A percentile compares a stretch with the other conserved stretches of the same genome.
Conservation (phyloP, 768 basidiomycete species). For the Rhizopogon vesiculosus region DNA sequence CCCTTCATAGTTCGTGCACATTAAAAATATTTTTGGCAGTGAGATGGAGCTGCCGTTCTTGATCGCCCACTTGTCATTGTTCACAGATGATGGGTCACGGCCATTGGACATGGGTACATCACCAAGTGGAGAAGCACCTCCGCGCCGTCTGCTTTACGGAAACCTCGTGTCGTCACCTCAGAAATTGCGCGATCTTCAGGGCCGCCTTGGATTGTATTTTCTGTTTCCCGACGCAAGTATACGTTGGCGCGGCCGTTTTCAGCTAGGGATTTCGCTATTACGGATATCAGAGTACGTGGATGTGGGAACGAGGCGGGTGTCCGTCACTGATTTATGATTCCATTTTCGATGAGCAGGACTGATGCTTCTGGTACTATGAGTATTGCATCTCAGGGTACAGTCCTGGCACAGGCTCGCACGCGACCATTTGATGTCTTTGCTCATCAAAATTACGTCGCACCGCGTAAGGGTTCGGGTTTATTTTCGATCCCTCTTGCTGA, state of each 20-base stretch:
- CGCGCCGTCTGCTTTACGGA: slow-evolving; percentile 72
- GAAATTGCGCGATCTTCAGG: slow-evolving; percentile 74
- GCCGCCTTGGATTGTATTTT: slow-evolving; percentile 80
- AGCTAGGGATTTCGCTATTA: slow-evolving; percentile 68
- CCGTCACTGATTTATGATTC: slow-evolving; percentile 10
- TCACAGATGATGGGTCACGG: slow-evolving; percentile 60
- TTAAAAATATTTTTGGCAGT: slow-evolving; percentile 38
- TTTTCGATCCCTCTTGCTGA: slow-evolving; percentile 13
- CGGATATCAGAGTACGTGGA: slow-evolving; percentile 67
- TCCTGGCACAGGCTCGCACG: slow-evolving; percentile 71
- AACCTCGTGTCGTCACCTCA: slow-evolving; percentile 82
- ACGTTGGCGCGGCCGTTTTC: slow-evolving; percentile 70
- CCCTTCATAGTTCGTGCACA: slow-evolving; percentile 11
- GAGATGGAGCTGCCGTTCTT: slow-evolving; percentile 86
- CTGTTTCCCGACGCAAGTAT: slow-evolving; percentile 90
- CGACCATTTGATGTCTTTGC: slow-evolving; percentile 75
- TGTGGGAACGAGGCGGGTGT: slow-evolving; percentile 8
- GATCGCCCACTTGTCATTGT: slow-evolving; percentile 76
- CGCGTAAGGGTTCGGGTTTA: slow-evolving; percentile 49
- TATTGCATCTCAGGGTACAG: slow-evolving; percentile 53
- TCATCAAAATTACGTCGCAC: slow-evolving; percentile 70
- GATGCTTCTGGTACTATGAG: slow-evolving; percentile 48
- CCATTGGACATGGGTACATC: slow-evolving; percentile 62
- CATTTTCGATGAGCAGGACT: slow-evolving; percentile 28
- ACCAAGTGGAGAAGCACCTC: slow-evolving; percentile 35